A percentile compares a stretch with the other conserved stretches of the same genome.
These are phyloP conservation scores for Trifolium repens DNA, from an alignment of 306 rosid genomes.

Conservation along the genomic window DNA sequence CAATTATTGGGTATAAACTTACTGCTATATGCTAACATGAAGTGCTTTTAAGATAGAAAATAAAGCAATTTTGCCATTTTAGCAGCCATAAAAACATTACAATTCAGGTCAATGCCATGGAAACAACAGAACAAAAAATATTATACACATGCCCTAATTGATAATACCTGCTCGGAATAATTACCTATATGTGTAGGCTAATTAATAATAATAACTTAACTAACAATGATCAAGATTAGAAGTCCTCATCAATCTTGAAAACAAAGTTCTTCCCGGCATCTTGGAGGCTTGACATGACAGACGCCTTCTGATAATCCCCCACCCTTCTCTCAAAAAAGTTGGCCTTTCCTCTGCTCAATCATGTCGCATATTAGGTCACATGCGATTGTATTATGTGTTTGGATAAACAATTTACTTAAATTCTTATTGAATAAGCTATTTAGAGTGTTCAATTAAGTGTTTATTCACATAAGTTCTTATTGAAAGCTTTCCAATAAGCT, in stretches of 20 bases:
- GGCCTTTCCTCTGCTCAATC: slow-evolving; percentile 84
- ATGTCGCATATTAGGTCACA: neutral
- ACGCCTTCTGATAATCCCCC: slow-evolving; percentile 94
- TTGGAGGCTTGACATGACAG: slow-evolving; percentile 88
- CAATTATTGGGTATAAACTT: neutral
- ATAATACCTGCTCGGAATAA: slow-evolving; percentile 34
- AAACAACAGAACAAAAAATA: slow-evolving; percentile 20
- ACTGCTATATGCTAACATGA: neutral
- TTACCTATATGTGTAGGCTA: slow-evolving; percentile 16
- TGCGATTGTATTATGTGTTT: neutral
- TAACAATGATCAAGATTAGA: slow-evolving; percentile 43
- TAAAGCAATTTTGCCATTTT: neutral
- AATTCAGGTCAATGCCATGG: slow-evolving; percentile 4
- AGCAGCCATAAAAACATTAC: slow-evolving; percentile 19
- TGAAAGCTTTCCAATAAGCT: neutral
- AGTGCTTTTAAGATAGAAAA: slow-evolving; percentile 2
- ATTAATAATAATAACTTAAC: slow-evolving; percentile 6
- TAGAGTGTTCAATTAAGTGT: neutral
- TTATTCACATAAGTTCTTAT: neutral
- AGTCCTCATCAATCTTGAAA: slow-evolving; percentile 83
- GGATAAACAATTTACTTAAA: neutral
- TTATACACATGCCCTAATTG: slow-evolving; percentile 35
- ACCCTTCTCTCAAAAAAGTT: slow-evolving; percentile 93
- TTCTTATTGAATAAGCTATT: neutral
- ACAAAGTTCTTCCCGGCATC: slow-evolving; percentile 72